These are phyloP conservation scores for Phyllostachys edulis DNA, from an alignment of 176 grass and related monocot species.

Conservation along the genomic window DNA sequence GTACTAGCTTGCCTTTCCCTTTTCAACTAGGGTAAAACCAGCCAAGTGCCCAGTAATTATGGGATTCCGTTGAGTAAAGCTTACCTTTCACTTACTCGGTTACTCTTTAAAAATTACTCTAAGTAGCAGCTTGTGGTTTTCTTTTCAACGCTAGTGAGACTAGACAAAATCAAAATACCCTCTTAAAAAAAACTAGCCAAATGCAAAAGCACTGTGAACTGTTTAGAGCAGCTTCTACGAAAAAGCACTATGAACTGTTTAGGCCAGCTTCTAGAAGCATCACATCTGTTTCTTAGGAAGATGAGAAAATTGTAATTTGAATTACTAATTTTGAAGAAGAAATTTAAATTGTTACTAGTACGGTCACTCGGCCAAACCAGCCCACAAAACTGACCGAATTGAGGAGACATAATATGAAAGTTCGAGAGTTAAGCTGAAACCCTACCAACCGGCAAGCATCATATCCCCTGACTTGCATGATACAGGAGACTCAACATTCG, in stretches of 20 bases:
- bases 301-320: background rate
- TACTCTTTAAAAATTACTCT: constrained; percentile 1
- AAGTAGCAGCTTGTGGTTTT: constrained; percentile 8
- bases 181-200: background rate
- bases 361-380: background rate
- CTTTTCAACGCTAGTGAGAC: background rate
- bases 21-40: constrained; percentile 18
- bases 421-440: background rate
- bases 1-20: background rate
- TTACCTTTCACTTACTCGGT: constrained; percentile 28
- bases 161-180: background rate
- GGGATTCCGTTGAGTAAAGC: constrained; percentile 19
- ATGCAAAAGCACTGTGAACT: background rate
- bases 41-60: constrained; percentile 11
- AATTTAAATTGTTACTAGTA: background rate
- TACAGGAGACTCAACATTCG: background rate
- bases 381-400: constrained; percentile 26
- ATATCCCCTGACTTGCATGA: constrained; percentile 1
- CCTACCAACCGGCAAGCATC: constrained; percentile 40
- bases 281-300: background rate
- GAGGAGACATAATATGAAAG: constrained; percentile 33
- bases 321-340: background rate
- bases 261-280: constrained; percentile 19
- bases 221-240: background rate
- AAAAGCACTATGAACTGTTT: background rate